phyloP scores from a whole-genome alignment of 306 rosid genomes.

The Fagus sylvatica region DNA sequence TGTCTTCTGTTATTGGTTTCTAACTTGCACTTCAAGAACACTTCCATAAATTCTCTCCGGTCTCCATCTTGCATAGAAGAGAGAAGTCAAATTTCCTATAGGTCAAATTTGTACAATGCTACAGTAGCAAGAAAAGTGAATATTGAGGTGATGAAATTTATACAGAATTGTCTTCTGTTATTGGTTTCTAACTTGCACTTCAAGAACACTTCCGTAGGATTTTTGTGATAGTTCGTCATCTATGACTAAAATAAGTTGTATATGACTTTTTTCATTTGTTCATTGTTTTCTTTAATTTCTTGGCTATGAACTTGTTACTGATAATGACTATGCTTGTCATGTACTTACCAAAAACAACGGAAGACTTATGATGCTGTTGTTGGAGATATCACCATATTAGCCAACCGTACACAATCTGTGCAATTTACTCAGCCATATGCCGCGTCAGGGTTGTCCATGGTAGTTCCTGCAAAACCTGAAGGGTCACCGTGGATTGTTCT shows the following conservation, averaged over 20 bases:
- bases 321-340: neutral
- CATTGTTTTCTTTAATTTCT: neutral
- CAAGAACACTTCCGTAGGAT: neutral
- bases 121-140: too few relatives aligned
- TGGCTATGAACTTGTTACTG: neutral
- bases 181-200: neutral
- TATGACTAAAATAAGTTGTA: too few relatives aligned
- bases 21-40: too few relatives aligned
- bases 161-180: too few relatives aligned
- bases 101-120: too few relatives aligned
- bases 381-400: conserved; percentile 37
- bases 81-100: too few relatives aligned
- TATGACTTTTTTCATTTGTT: too few relatives aligned
- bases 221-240: neutral
- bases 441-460: conserved; percentile 27
- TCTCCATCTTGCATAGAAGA: too few relatives aligned
- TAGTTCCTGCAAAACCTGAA: conserved; percentile 18
- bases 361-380: conserved; percentile 35
- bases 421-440: conserved; percentile 40
- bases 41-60: too few relatives aligned
- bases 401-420: conserved; percentile 10
- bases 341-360: neutral
- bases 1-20: too few relatives aligned
- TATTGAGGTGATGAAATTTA: too few relatives aligned
- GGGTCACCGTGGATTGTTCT: conserved; percentile 26